phyloP scores from a whole-genome alignment of 345 rosid species.

The Eucalyptus marginata region DNA sequence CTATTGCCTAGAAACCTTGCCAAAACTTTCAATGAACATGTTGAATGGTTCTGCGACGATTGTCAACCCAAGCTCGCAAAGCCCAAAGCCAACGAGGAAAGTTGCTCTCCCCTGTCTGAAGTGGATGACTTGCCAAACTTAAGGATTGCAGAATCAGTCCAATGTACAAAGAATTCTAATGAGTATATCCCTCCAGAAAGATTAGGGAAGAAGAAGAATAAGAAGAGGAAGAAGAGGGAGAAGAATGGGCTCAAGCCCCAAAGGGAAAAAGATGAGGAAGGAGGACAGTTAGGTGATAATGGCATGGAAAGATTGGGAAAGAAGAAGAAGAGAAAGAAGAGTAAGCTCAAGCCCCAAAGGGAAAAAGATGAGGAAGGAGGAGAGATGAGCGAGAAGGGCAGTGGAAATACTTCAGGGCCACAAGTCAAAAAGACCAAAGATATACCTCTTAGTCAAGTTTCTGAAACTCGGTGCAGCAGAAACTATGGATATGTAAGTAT shows the following conservation, averaged over 20 bases:
- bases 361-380: neutral
- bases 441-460: neutral
- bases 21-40: neutral
- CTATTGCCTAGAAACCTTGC: neutral
- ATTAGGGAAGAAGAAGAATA: neutral
- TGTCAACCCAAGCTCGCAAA: neutral
- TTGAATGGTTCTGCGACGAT: neutral
- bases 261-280: neutral
- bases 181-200: neutral
- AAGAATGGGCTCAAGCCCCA: neutral
- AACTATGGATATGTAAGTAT: conserved; percentile 13
- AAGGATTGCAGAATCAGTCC: neutral
- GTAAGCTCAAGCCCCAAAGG: neutral
- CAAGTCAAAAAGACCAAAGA: neutral
- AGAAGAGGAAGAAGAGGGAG: neutral
- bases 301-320: neutral
- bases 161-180: neutral
- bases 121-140: neutral
- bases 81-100: neutral
- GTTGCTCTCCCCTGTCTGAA: neutral
- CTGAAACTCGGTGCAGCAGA: neutral
- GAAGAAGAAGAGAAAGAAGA: neutral
- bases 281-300: neutral
- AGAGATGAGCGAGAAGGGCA: neutral
- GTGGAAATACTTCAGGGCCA: neutral